Evolutionary conservation across 106 monocot genomes (phyloP).

Genomic region (Allium cepa): DNA sequence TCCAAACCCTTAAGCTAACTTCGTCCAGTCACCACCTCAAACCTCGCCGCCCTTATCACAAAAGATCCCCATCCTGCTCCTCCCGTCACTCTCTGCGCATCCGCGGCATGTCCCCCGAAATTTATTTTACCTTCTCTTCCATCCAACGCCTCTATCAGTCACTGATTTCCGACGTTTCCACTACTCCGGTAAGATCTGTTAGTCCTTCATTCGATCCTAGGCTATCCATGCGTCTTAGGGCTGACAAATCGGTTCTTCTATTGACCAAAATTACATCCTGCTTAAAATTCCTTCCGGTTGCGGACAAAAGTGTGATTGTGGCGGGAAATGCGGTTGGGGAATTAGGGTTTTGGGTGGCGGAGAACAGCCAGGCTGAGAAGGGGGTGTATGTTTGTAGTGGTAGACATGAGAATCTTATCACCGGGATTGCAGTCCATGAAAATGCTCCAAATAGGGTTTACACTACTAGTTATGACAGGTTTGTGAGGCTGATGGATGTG

Average conservation of each 20-base stretch:
- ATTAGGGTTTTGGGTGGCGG: slow-evolving; percentile 70
- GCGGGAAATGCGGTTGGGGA: slow-evolving; percentile 47
- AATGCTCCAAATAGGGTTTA: slow-evolving; percentile 36
- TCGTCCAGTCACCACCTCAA: slow-evolving; percentile 15
- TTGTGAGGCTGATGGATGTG: slow-evolving; percentile 58
- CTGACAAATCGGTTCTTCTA: slow-evolving; percentile 36
- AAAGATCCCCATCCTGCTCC: slow-evolving; percentile 6
- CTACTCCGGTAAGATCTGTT: background rate
- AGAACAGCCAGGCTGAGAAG: slow-evolving; percentile 1
- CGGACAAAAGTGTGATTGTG: slow-evolving; percentile 31
- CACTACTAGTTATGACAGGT: slow-evolving; percentile 66
- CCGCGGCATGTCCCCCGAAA: slow-evolving; percentile 11
- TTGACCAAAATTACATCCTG: slow-evolving; percentile 32
- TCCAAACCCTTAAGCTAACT: slow-evolving; percentile 52
- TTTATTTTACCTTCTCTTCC: background rate
- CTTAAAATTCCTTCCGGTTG: slow-evolving; percentile 48
- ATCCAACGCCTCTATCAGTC: background rate
- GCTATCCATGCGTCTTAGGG: slow-evolving; percentile 5
- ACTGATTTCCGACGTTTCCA: background rate
- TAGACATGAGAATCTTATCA: slow-evolving; percentile 49
- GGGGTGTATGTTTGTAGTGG: slow-evolving; percentile 33
- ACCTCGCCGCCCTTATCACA: slow-evolving; percentile 8
- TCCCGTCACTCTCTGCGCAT: slow-evolving; percentile 64
- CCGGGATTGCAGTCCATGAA: slow-evolving; percentile 47
- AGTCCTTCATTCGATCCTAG: slow-evolving; percentile 8